Base-by-base conservation (phyloP, 176 grass and related monocot genomes). In the Rhynchospora breviuscula region DNA sequence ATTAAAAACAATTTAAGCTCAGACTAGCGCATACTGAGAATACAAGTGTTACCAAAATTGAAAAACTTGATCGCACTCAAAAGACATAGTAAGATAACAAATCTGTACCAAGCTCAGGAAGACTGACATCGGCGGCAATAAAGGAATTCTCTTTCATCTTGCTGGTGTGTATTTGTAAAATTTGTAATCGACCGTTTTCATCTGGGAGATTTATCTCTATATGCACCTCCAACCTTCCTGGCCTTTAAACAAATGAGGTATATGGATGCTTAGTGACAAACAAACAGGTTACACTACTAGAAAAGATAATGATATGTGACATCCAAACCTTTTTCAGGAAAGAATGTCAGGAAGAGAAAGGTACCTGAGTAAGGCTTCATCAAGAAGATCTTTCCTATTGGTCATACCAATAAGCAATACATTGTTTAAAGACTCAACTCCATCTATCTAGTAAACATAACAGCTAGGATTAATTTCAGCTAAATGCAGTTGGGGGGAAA, bases 401-500 rank as follows among this genome's bases (percentile, higher is more conserved):
- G 92, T 98, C 92, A 98, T 95, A 83, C 96, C 96, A 88, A 99
- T 99, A 83, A 99, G 96, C 89, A 99, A 84, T 59, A 99, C 96
- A 12, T 99, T 99, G 67, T 99, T 99, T 83, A 99, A 83, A 8
- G 91, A 83, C 81, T 99, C 96, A 73, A 95, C 96, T 83, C 96
- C 96, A 82, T 98, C 96, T 87, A 98, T 98, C 91, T 95, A 86
- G 40, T 93, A 81, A 80, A 63, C 61, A 74, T 43, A 85, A 26
- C 62, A 52, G 71, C 45, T 84, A 35, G 63, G 77, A 87, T 89
- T 77, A 25, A 67, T 84, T 57, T 83, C 49, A 89, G 45, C 13
- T 52, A 59, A 89, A 11, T 59, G 66, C 67, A 78, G 19, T 54
- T 69, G 22, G 78, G 43, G 52, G 43, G 26, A 25, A 53, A 53